phyloP scores from a whole-genome alignment of 176 grass and related monocot species.

The Tillandsia fasciculata region DNA sequence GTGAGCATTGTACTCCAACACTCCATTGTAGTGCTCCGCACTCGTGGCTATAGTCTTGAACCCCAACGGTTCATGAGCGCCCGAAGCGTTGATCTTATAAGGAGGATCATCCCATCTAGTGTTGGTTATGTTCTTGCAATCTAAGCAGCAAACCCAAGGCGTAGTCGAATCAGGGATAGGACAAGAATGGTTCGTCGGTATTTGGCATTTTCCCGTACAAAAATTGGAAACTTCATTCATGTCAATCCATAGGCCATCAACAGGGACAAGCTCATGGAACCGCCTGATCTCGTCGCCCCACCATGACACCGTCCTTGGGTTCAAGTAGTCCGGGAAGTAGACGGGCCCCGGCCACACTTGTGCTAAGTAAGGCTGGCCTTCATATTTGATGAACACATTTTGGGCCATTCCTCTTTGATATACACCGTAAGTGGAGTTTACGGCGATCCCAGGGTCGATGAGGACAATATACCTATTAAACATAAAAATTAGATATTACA shows the following conservation, averaged over 20 bases:
- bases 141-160: slow-evolving; percentile 82
- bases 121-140: slow-evolving; percentile 93
- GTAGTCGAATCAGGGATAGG: slow-evolving; percentile 36
- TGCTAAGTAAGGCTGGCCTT: slow-evolving; percentile 60
- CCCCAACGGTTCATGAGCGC: slow-evolving; percentile 40
- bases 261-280: slow-evolving; percentile 74
- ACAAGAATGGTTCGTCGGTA: slow-evolving; percentile 54
- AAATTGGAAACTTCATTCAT: slow-evolving; percentile 99
- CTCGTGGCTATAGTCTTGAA: slow-evolving; percentile 82
- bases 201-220: slow-evolving; percentile 73
- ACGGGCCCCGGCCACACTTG: slow-evolving; percentile 95
- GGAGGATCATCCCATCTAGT: slow-evolving; percentile 86
- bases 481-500: no score
- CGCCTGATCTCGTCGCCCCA: slow-evolving; percentile 84
- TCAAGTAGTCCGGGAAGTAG: slow-evolving; percentile 88
- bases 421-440: slow-evolving; percentile 70
- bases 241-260: slow-evolving; percentile 89
- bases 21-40: slow-evolving; percentile 49
- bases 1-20: slow-evolving; percentile 82
- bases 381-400: slow-evolving; percentile 80
- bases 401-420: slow-evolving; percentile 58
- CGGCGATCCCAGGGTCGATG: slow-evolving; percentile 79
- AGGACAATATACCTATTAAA: slow-evolving; percentile 50
- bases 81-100: slow-evolving; percentile 96
- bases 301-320: slow-evolving; percentile 57